Evolutionary conservation across 2,329 filamentous ascomycete genomes (phyloP).

Genomic region (Colletotrichum musae): DNA sequence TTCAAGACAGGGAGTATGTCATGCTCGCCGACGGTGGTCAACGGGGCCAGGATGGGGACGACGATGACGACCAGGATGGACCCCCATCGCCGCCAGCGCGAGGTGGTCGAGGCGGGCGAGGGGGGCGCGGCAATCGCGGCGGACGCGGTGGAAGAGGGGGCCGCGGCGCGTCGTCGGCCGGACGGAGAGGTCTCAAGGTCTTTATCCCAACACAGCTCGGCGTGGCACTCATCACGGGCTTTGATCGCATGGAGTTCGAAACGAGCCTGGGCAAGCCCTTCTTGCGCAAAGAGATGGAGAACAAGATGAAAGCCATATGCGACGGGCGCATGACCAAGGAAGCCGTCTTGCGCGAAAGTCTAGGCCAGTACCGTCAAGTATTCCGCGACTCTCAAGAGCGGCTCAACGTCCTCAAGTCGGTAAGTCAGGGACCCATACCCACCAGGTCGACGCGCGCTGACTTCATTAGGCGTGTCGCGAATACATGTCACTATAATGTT

Average conservation of each 20-base stretch:
- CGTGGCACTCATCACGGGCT: constrained; percentile 92
- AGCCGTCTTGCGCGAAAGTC: constrained; percentile 84
- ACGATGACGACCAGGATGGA: constrained; percentile 55
- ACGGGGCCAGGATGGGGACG: constrained; percentile 54
- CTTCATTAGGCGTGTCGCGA: constrained; percentile 65
- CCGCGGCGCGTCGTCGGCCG: constrained; percentile 53
- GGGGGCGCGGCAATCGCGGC: constrained; percentile 59
- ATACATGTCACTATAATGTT: constrained; percentile 60
- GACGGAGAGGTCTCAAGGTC: constrained; percentile 76
- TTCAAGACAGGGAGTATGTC: constrained; percentile 91
- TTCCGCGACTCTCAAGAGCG: constrained; percentile 86
- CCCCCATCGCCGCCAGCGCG: constrained; percentile 54
- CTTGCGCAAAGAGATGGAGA: constrained; percentile 96
- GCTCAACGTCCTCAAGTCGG: constrained; percentile 75
- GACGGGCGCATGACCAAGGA: constrained; percentile 83
- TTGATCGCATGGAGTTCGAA: constrained; percentile 93
- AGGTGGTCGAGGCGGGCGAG: constrained; percentile 61
- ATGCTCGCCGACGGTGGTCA: constrained; percentile 68
- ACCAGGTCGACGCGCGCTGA: constrained; percentile 25
- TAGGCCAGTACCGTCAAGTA: constrained; percentile 88
- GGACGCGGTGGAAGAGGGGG: constrained; percentile 60
- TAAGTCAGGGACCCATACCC: constrained; percentile 56
- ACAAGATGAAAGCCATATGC: constrained; percentile 97
- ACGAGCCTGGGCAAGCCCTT: constrained; percentile 96
- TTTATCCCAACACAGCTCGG: constrained; percentile 95